These are phyloP conservation scores for Beta lomatogona DNA, from an alignment of 179 eudicot genomes.

Conservation along the genomic window DNA sequence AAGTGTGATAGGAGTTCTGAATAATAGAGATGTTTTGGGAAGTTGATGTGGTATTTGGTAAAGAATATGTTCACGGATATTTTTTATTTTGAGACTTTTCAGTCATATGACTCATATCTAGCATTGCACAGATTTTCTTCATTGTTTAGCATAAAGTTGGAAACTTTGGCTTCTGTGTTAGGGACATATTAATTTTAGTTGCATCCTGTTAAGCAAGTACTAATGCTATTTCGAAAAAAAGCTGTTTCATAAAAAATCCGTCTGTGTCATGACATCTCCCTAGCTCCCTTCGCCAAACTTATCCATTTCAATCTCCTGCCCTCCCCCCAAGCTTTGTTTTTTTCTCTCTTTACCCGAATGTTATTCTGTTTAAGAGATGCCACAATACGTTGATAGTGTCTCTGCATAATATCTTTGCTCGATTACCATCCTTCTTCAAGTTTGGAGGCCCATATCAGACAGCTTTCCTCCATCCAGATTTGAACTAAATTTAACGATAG, in stretches of 20 bases:
- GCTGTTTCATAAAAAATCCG: too few species aligned
- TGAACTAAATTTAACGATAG: not conserved
- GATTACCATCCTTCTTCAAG: not conserved
- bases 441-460: not conserved
- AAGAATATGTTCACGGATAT: not conserved
- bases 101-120: not conserved
- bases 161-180: not conserved
- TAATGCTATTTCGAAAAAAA: too few species aligned
- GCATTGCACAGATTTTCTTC: not conserved
- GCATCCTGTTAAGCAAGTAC: not conserved
- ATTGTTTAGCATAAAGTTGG: not conserved
- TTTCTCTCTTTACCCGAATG: too few species aligned
- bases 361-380: not conserved
- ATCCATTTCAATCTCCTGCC: too few species aligned
- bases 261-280: too few species aligned
- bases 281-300: too few species aligned
- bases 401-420: not conserved
- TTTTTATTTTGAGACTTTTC: not conserved
- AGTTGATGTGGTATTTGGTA: not conserved
- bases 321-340: too few species aligned
- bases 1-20: not conserved
- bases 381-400: not conserved
- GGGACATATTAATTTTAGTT: not conserved
- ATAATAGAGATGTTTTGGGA: not conserved
- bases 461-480: not conserved